Percentiles rank a stretch among this genome's conserved stretches.
phyloP scores from a whole-genome alignment of 2,329 filamentous ascomycete species.

The Diaporthe ampelina region DNA sequence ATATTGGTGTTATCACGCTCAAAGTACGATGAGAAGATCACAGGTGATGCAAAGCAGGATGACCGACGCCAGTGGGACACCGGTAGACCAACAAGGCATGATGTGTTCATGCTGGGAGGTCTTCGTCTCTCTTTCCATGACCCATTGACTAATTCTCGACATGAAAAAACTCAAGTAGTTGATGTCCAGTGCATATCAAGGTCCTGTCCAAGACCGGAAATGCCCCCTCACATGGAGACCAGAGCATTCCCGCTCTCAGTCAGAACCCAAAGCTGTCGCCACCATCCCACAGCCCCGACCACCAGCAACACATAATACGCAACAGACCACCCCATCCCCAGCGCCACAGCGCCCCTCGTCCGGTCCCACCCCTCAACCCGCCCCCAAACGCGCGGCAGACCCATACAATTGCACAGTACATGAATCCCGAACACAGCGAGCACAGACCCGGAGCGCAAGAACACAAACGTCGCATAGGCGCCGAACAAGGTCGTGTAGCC shows the following conservation, averaged over 20 bases:
- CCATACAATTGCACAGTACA: conserved; percentile 92
- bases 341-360: conserved; percentile 43
- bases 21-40: background rate
- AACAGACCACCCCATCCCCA: conserved; percentile 71
- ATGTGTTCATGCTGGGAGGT: background rate
- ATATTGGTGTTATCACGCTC: background rate
- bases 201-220: background rate
- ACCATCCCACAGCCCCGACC: conserved; percentile 79
- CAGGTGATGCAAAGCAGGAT: background rate
- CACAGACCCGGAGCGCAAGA: conserved; percentile 86
- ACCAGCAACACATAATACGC: conserved; percentile 85
- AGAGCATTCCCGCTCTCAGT: conserved; percentile 74
- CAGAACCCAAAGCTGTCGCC: conserved; percentile 76
- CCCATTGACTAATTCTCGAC: background rate
- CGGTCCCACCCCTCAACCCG: conserved; percentile 68
- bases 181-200: background rate
- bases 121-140: too few species aligned
- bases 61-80: too few species aligned
- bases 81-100: too few species aligned
- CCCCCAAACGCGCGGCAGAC: conserved; percentile 89
- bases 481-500: conserved; percentile 94
- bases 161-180: background rate
- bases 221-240: conserved; percentile 44
- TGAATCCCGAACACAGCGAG: conserved; percentile 83
- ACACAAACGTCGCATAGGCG: conserved; percentile 90